These are phyloP conservation scores for Sarcocystis neurona DNA, from an alignment of 169 alveolate species.

Conservation along the genomic window DNA sequence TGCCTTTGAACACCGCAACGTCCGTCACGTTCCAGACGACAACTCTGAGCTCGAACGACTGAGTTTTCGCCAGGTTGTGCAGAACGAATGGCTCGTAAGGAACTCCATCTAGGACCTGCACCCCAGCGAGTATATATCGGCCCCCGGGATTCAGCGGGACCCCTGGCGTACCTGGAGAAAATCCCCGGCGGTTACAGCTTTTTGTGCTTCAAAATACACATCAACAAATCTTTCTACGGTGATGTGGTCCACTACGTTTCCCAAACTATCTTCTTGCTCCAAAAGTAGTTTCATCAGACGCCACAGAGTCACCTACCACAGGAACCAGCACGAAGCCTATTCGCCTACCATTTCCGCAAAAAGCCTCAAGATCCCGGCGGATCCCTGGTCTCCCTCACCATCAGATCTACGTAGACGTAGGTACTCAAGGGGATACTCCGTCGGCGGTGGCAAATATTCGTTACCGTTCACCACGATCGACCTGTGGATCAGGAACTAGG, in stretches of 20 bases:
- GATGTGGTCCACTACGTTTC: too few species aligned
- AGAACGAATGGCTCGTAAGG: constrained; percentile 42
- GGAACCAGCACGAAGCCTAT: too few species aligned
- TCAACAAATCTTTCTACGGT: too few species aligned
- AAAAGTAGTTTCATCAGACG: too few species aligned
- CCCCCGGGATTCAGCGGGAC: too few species aligned
- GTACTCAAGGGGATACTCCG: constrained; percentile 38
- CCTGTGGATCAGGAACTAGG: background rate
- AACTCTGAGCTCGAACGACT: constrained; percentile 55
- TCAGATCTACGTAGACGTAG: constrained; percentile 21
- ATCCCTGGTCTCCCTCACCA: constrained; percentile 32
- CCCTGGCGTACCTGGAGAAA: too few species aligned
- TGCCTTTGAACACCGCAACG: constrained; percentile 46
- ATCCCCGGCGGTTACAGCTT: too few species aligned
- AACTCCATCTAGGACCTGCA: constrained; percentile 36
- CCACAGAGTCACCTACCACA: too few species aligned
- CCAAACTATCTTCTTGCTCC: too few species aligned
- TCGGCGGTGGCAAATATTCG: constrained; percentile 41
- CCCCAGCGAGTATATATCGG: too few species aligned
- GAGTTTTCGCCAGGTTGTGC: constrained; percentile 17
- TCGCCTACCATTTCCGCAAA: constrained; percentile 45
- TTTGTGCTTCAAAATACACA: too few species aligned
- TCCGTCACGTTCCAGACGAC: constrained; percentile 55
- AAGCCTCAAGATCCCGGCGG: constrained; percentile 44
- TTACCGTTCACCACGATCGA: constrained; percentile 33